Conservation (phyloP, 805 yeast genomes). For the Candida lessepsii region DNA sequence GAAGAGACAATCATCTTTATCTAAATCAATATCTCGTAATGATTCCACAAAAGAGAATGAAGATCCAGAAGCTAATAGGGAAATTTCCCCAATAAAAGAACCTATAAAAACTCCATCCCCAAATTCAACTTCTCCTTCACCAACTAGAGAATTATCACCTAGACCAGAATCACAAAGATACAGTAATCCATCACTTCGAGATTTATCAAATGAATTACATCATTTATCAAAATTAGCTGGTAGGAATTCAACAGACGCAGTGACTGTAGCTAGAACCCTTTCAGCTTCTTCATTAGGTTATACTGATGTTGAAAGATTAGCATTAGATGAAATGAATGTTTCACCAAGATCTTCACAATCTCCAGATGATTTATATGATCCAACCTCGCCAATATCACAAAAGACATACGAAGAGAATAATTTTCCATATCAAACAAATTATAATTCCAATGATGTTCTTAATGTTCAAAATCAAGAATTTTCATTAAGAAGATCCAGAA, state of each 20-base stretch:
- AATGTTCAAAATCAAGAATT: slow-evolving; percentile 19
- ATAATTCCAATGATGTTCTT: slow-evolving; percentile 14
- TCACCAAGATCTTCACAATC: slow-evolving; percentile 19
- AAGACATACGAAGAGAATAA: slow-evolving; percentile 14
- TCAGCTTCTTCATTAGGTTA: slow-evolving; percentile 67
- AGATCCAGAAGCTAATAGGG: slow-evolving; percentile 4
- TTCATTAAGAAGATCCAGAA: slow-evolving; percentile 37
- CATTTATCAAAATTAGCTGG: slow-evolving; percentile 76
- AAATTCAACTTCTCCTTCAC: background rate
- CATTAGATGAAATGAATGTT: slow-evolving; percentile 32
- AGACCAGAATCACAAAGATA: slow-evolving; percentile 16
- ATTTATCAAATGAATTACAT: slow-evolving; percentile 73
- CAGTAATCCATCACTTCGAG: slow-evolving; percentile 63
- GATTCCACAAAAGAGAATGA: slow-evolving; percentile 12
- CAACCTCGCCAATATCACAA: slow-evolving; percentile 15
- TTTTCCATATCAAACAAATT: slow-evolving; percentile 15
- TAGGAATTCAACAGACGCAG: slow-evolving; percentile 75
- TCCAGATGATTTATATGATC: slow-evolving; percentile 25
- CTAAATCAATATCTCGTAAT: slow-evolving; percentile 17
- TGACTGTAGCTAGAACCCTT: slow-evolving; percentile 75
- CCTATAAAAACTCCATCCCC: slow-evolving; percentile 2
- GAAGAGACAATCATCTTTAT: slow-evolving; percentile 25
- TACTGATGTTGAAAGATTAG: slow-evolving; percentile 48
- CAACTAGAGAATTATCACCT: slow-evolving; percentile 7
- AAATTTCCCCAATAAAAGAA: slow-evolving; percentile 4